These are phyloP conservation scores for Prunus fruticosa DNA, from an alignment of 306 rosid genomes.

Conservation along the genomic window DNA sequence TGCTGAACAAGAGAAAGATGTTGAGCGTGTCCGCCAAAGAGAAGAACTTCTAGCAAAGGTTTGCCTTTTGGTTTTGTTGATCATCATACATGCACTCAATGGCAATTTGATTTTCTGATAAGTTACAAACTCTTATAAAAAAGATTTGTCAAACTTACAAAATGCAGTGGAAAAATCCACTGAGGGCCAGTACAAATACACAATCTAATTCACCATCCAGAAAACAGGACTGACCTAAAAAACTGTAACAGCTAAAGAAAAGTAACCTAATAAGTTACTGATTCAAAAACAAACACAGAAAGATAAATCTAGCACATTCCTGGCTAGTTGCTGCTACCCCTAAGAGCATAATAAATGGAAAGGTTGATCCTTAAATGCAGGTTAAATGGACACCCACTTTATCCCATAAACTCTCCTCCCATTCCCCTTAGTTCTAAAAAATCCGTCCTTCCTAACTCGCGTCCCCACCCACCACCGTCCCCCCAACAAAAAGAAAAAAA, in stretches of 20 bases:
- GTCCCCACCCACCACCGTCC: neutral
- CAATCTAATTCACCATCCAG: neutral
- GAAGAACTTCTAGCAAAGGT: slow-evolving; percentile 80
- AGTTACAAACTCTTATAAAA: neutral
- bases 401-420: neutral
- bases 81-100: slow-evolving; percentile 4
- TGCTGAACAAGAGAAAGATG: slow-evolving; percentile 90
- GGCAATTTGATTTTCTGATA: neutral
- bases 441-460: neutral
- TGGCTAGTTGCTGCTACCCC: neutral
- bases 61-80: slow-evolving; percentile 21
- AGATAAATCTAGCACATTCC: neutral
- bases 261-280: neutral
- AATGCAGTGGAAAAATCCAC: neutral
- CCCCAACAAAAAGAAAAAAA: neutral
- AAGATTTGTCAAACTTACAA: neutral
- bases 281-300: neutral
- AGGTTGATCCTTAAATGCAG: neutral
- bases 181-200: neutral
- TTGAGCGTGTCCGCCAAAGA: slow-evolving; percentile 90
- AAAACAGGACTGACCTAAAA: neutral
- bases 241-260: neutral
- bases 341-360: neutral
- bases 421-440: neutral
- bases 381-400: neutral